These are phyloP conservation scores for Polygonum maritimum DNA, from an alignment of 148 eudicot genomes.

Conservation along the genomic window DNA sequence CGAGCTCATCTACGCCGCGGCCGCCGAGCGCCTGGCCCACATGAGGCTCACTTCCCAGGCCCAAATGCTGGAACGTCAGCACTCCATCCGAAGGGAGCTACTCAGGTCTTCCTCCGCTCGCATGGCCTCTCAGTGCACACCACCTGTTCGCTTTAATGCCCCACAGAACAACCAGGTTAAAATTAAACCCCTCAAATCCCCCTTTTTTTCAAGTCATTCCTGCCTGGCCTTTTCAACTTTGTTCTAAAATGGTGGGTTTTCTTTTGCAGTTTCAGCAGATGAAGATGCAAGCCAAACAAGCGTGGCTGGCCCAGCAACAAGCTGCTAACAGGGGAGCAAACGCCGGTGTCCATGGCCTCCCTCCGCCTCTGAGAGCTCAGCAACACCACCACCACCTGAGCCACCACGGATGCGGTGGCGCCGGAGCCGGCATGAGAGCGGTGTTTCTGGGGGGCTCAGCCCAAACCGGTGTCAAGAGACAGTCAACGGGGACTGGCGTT, in stretches of 20 bases:
- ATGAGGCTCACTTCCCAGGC: slow-evolving; percentile 35
- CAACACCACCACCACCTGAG: slow-evolving; percentile 16
- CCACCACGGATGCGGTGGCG: background rate
- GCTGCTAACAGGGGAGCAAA: background rate
- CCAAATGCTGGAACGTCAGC: slow-evolving; percentile 14
- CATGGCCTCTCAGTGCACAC: background rate
- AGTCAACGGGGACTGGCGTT: slow-evolving; percentile 73
- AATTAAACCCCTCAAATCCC: background rate
- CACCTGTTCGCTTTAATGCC: slow-evolving; percentile 7
- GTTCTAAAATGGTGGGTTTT: no score
- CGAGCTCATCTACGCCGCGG: slow-evolving; percentile 43
- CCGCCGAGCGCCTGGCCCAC: slow-evolving; percentile 49
- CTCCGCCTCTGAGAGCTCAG: slow-evolving; percentile 19
- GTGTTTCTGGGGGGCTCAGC: slow-evolving; percentile 18
- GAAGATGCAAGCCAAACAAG: slow-evolving; percentile 21
- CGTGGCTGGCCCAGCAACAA: slow-evolving; percentile 15
- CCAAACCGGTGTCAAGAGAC: slow-evolving; percentile 23
- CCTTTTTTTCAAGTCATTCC: background rate
- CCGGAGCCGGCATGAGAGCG: slow-evolving; percentile 15
- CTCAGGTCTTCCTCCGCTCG: slow-evolving; percentile 11
- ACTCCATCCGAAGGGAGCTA: slow-evolving; percentile 12
- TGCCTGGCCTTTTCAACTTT: background rate
- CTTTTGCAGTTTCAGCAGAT: slow-evolving; percentile 19
- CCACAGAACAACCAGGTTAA: slow-evolving; percentile 1
- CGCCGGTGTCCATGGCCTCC: slow-evolving; percentile 16